Base-by-base conservation (phyloP, 805 yeast species). In the Saccharomycopsis sp. region DNA sequence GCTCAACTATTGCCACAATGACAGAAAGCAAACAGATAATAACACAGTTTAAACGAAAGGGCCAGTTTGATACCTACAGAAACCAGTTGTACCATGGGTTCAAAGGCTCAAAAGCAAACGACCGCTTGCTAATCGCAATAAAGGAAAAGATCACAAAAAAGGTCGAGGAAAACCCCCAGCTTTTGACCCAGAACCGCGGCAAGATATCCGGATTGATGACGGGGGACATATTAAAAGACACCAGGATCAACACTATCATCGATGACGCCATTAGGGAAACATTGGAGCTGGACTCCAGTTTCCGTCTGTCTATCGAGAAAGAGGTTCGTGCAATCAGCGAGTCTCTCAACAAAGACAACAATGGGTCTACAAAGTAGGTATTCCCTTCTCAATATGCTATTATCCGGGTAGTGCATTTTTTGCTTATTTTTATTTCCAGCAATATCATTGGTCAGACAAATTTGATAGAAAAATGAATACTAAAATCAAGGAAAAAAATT, bases 131-230 rank as follows among this genome's bases (percentile, higher is more conserved):
- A 22, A 8, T 8, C 8, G n/a, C 56, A 2, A 41, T 52, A 19
- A 24, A 56, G 9, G 55, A 56, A 9, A 55, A 58, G 17, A 59
- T 59, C 38, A 34, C 14, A 7, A 23, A 38, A n/a, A 56, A 53
- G 24, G 24, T 58, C 3, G 44, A 52, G 9, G 35, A 44, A 44
- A 52, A 59, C 29, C 57, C 55, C 3, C 2, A 24, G 17, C 34
- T 56, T 19, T 29, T 54, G 29, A 42, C 24, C 12, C 59, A 55
- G 50, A 61, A 61, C 20, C 55, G 44, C 20, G 63, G 63, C 15
- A 61, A 61, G 23, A 53, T 52, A 5, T 44, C 56, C 12, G 63
- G 63, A 20, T 54, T 61, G 47, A 34, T 58, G 55, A 61, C 61
- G 14, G 63, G 63, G 2, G 23, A 50, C 3, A 47, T 61, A 47